Conservation (phyloP, 2,329 filamentous ascomycete genomes). For the Cercospora sp. region DNA sequence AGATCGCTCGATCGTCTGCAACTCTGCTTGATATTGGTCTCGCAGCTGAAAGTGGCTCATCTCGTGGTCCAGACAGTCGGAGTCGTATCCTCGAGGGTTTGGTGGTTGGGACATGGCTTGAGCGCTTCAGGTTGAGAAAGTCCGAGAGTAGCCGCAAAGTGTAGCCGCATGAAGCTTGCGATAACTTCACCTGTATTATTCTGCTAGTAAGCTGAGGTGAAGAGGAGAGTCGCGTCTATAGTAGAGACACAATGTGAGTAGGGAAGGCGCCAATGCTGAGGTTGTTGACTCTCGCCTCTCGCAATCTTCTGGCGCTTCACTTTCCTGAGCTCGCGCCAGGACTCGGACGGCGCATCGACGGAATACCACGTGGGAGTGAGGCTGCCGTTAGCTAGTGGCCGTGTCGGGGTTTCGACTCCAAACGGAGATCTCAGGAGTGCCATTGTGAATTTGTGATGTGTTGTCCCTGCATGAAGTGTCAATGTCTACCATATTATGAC, state of each 20-base stretch:
- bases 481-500: not conserved
- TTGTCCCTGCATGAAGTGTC: not conserved
- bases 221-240: not conserved
- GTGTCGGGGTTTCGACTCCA: not conserved
- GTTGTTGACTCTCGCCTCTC: not conserved
- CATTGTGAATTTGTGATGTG: not conserved
- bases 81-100: not conserved
- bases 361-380: not conserved
- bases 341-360: not conserved
- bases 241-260: not conserved
- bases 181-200: not conserved
- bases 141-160: not conserved
- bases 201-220: not conserved
- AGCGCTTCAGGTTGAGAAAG: not conserved
- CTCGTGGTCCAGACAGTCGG: not conserved
- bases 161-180: too few species aligned
- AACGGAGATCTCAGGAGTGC: not conserved
- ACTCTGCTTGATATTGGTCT: not conserved
- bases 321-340: not conserved
- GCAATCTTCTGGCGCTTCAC: not conserved
- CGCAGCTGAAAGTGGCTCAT: not conserved
- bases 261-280: not conserved
- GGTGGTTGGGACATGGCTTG: not conserved
- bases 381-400: not conserved
- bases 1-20: not conserved